Percentiles rank a stretch among this genome's conserved stretches.
Evolutionary conservation across 768 basidiomycete species (phyloP).

Genomic region (Serendipita sp.): DNA sequence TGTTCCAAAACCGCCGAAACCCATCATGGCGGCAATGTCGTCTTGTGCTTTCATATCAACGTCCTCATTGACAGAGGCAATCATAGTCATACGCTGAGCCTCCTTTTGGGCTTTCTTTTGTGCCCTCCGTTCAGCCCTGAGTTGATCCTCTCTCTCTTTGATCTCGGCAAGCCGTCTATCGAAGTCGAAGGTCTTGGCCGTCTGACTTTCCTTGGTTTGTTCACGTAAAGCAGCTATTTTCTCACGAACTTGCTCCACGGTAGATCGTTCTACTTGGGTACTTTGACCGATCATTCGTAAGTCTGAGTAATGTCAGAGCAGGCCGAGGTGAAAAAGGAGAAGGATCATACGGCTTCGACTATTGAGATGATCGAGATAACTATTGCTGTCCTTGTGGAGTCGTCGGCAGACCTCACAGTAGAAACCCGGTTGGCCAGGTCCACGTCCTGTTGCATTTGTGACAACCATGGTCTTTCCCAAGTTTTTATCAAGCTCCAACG

Average conservation of each 20-base stretch:
- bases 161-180: constrained; percentile 74
- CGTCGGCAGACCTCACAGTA: constrained; percentile 82
- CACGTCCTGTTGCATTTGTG: constrained; percentile 55
- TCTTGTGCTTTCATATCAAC: constrained; percentile 25
- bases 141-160: constrained; percentile 47
- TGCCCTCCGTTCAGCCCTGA: constrained; percentile 58
- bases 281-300: constrained; percentile 89
- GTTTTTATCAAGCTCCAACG: constrained; percentile 88
- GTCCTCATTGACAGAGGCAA: constrained; percentile 20
- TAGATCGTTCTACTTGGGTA: constrained; percentile 78
- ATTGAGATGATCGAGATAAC: constrained; percentile 92
- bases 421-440: constrained; percentile 86
- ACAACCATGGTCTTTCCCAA: constrained; percentile 91
- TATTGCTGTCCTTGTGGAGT: constrained; percentile 86
- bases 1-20: constrained; percentile 78
- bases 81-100: constrained; percentile 47
- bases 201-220: constrained; percentile 65
- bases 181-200: constrained; percentile 88
- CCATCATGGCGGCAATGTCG: constrained; percentile 74
- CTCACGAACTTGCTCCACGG: constrained; percentile 79
- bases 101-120: constrained; percentile 67
- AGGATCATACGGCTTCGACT: constrained; percentile 66
- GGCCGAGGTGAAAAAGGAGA: constrained; percentile 8
- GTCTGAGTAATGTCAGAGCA: constrained; percentile 33
- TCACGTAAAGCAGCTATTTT: constrained; percentile 79